Percentiles rank a stretch among this genome's conserved stretches.
Conservation (phyloP, 768 basidiomycete genomes). For the Grammothele lineata region DNA sequence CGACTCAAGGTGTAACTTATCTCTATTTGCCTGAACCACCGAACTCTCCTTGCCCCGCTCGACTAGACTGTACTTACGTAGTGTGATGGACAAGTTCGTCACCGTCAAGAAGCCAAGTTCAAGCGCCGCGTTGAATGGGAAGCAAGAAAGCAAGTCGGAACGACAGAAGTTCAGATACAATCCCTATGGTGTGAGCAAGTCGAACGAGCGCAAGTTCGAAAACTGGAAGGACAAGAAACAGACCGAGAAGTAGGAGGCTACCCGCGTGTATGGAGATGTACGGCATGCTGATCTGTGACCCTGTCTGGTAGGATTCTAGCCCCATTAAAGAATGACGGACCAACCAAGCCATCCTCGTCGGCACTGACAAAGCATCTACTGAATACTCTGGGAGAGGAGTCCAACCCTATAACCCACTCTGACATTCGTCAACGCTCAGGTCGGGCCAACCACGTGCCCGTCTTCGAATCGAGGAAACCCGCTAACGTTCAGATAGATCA, state of each 20-base stretch:
- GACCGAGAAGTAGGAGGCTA: constrained; percentile 18
- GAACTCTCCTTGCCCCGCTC: not conserved
- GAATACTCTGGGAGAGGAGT: constrained; percentile 52
- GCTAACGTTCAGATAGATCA: constrained; percentile 37
- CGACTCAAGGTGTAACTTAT: not conserved
- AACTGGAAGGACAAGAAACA: constrained; percentile 25
- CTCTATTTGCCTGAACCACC: not conserved
- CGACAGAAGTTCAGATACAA: constrained; percentile 23
- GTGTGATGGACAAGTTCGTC: constrained; percentile 32
- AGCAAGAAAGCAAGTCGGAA: constrained; percentile 17
- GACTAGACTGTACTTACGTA: not conserved
- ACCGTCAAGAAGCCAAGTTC: constrained; percentile 23
- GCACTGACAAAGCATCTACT: constrained; percentile 59
- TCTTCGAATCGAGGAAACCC: not conserved
- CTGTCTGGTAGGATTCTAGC: constrained; percentile 30
- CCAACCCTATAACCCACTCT: constrained; percentile 79
- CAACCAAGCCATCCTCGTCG: constrained; percentile 33
- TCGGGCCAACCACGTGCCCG: constrained; percentile 22
- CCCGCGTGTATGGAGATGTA: no score
- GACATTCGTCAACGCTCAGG: constrained; percentile 60
- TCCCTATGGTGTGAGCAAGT: constrained; percentile 24
- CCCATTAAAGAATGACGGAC: constrained; percentile 27
- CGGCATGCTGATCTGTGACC: no score
- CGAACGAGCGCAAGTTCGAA: constrained; percentile 23
- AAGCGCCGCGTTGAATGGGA: not conserved